These are phyloP conservation scores for Nematodospora valgi DNA, from an alignment of 805 yeast species.

Conservation along the genomic window DNA sequence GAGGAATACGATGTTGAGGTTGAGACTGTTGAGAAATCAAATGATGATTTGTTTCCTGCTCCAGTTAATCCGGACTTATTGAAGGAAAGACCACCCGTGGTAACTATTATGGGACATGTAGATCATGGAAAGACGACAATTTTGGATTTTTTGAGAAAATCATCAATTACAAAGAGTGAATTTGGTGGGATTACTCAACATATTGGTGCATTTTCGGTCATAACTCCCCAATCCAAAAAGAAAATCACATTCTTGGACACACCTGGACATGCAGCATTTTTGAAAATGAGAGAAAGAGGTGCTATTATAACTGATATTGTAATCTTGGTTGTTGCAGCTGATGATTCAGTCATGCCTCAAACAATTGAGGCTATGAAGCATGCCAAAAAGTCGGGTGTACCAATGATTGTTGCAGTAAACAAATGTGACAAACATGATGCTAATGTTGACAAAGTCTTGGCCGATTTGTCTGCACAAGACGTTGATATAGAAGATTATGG, in stretches of 20 bases:
- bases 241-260: conserved; percentile 89
- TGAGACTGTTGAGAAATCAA: conserved; percentile 52
- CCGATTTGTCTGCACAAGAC: conserved; percentile 72
- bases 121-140: conserved; percentile 98
- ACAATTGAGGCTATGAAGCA: conserved; percentile 94
- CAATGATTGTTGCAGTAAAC: conserved; percentile 86
- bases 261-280: conserved; percentile 96
- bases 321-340: conserved; percentile 91
- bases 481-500: conserved; percentile 91
- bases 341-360: conserved; percentile 97
- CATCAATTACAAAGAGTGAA: conserved; percentile 79
- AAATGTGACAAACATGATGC: conserved; percentile 83
- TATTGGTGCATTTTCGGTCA: conserved; percentile 92
- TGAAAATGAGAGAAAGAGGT: conserved; percentile 95
- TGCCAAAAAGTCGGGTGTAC: conserved; percentile 76
- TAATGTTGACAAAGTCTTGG: conserved; percentile 69
- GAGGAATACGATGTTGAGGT: conserved; percentile 82
- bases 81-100: conserved; percentile 83
- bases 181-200: conserved; percentile 98
- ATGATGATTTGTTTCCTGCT: conserved; percentile 55
- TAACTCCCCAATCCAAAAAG: conserved; percentile 70
- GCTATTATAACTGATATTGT: conserved; percentile 92
- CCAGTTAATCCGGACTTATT: conserved; percentile 46
- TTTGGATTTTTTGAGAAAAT: conserved; percentile 79
- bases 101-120: conserved; percentile 98